Evolutionary conservation across 805 yeast genomes (phyloP), one percentile per base, ranked within the genome.

Genomic region (Groenewaldozyma tartarivorans): DNA sequence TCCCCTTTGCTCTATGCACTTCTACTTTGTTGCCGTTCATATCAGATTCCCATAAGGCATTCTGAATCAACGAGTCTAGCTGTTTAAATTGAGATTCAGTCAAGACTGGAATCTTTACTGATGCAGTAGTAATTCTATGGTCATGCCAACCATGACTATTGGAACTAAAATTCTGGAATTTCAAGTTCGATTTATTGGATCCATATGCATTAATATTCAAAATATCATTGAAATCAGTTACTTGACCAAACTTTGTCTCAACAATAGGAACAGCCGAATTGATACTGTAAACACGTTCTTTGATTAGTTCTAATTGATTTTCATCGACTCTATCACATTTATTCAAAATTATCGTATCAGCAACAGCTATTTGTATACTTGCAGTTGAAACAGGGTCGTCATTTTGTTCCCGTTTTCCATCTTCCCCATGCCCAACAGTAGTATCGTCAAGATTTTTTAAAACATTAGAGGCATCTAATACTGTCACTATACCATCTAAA

Each of bases 401-500:
- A 4, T 69, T 64, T 22, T 62, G 64, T n/a, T 20, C 21, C 5
- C n/a, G 16, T 3, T 18, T 11, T 6, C n/a, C 32, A 11, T 34
- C 20, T 9, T 20, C 35, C 1, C 65, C 69, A 7, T 65, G 59
- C 5, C 63, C 66, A 1, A 55, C 61, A 5, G 56, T 52, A 31
- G 68, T 63, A 49, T 86, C 96, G 42, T 75, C 78, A 22, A 90
- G 63, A 47, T 83, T 79, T 40, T 64, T 64, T 15, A 69, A 52
- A 19, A 90, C 78, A 53, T 86, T 79, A 9, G 41, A 45, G 2
- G 62, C 64, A 45, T 90, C 97, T 33, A 92, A 66, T 2, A 90
- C 96, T 0, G 96, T 82, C 11, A 92, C 72, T 4, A 90, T 85
- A 0, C 95, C 95, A 60, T 90, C 97, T 24, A 92, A 79, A 57